These are phyloP conservation scores for Suhomyces xylopsoci DNA, from an alignment of 805 yeast genomes.

Conservation along the genomic window DNA sequence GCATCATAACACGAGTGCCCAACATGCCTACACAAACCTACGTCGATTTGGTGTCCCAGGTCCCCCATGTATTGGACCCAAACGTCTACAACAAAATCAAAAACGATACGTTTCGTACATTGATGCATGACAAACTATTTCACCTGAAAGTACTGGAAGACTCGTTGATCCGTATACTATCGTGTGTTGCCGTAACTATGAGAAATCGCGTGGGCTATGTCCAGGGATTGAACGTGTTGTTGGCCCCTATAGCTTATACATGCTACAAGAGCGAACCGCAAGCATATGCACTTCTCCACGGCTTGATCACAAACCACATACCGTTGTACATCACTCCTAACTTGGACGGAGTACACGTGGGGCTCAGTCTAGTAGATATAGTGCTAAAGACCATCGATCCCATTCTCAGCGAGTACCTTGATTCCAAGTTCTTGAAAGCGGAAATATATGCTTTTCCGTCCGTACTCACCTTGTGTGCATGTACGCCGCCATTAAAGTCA, in stretches of 20 bases:
- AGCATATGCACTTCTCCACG: conserved; percentile 70
- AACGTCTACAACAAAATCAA: conserved; percentile 64
- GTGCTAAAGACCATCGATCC: conserved; percentile 73
- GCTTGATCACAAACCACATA: conserved; percentile 58
- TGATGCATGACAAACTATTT: conserved; percentile 69
- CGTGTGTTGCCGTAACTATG: conserved; percentile 58
- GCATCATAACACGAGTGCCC: conserved; percentile 64
- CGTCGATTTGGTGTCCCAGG: conserved; percentile 45
- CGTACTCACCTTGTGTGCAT: conserved; percentile 79
- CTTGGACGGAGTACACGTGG: conserved; percentile 78
- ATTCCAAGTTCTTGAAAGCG: conserved; percentile 68
- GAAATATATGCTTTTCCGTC: conserved; percentile 86
- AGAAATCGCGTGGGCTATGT: conserved; percentile 54
- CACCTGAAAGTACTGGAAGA: conserved; percentile 66
- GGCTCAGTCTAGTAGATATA: conserved; percentile 66
- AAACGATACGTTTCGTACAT: conserved; percentile 83
- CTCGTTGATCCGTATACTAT: conserved; percentile 62
- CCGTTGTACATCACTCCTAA: conserved; percentile 79
- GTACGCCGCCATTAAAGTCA: conserved; percentile 80
- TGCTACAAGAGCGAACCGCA: conserved; percentile 76
- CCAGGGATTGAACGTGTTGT: conserved; percentile 87
- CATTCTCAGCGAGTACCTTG: conserved; percentile 55
- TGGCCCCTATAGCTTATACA: conserved; percentile 79
- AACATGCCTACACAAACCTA: conserved; percentile 58
- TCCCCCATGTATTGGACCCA: conserved; percentile 45